A percentile compares a stretch with the other conserved stretches of the same genome.
phyloP scores from a whole-genome alignment of 257 asterid species.

The Solanum habrochaites region DNA sequence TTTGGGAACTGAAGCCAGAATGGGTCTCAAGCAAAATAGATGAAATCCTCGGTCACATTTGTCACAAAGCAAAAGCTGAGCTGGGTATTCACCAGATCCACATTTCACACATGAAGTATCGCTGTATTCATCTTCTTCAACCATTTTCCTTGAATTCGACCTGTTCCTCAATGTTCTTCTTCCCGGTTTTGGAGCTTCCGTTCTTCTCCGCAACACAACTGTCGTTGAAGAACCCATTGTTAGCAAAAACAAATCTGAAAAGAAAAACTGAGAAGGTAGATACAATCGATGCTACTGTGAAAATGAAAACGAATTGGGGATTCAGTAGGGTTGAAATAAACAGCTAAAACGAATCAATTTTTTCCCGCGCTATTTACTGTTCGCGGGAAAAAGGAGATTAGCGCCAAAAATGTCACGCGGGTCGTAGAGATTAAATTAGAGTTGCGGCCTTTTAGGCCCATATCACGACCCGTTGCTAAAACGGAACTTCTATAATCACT shows the following conservation, averaged over 20 bases:
- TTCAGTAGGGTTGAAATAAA: not conserved
- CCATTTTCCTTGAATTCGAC: conserved; percentile 10
- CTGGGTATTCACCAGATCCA: conserved; percentile 53
- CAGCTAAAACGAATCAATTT: not conserved
- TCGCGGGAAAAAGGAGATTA: conserved; percentile 6
- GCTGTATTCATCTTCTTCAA: conserved; percentile 13
- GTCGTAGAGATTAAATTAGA: not conserved
- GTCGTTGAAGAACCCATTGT: conserved; percentile 14
- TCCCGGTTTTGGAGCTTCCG: conserved; percentile 50
- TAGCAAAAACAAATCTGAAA: not conserved
- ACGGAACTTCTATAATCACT: not conserved
- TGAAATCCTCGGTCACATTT: conserved; percentile 75
- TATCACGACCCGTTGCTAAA: not conserved
- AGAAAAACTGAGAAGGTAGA: not conserved
- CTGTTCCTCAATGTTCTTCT: conserved; percentile 8
- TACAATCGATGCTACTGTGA: not conserved
- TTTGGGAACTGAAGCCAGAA: conserved; percentile 64
- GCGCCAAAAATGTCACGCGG: conserved; percentile 6
- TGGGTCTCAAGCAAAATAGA: conserved; percentile 62
- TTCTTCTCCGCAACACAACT: conserved; percentile 30
- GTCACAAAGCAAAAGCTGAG: conserved; percentile 74
- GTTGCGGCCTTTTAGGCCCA: not conserved
- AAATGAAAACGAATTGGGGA: not conserved
- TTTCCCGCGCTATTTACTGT: conserved; percentile 3
- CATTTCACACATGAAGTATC: conserved; percentile 58